A percentile compares a stretch with the other conserved stretches of the same genome.
phyloP scores from a whole-genome alignment of 2,329 filamentous ascomycete genomes.

The Neofusicoccum umdonicola region DNA sequence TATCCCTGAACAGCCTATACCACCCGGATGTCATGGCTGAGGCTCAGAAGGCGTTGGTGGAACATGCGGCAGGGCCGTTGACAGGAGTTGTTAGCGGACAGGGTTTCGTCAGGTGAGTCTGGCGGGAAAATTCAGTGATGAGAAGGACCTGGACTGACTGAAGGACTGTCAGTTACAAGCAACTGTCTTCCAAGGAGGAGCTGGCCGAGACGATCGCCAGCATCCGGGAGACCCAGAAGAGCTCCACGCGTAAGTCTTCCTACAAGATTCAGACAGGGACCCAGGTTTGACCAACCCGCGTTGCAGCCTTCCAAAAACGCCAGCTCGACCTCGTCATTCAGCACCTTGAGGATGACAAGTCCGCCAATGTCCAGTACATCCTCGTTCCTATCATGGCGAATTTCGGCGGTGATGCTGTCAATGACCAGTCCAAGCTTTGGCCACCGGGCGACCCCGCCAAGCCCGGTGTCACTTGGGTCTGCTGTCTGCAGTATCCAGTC shows the following conservation, averaged over 20 bases:
- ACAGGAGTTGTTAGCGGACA: constrained; percentile 9
- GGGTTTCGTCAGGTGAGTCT: constrained; percentile 11
- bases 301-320: constrained; percentile 8
- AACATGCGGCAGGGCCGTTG: background rate
- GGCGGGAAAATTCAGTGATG: too few species aligned
- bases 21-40: constrained; percentile 1
- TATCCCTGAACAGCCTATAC: background rate
- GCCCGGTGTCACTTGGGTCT: background rate
- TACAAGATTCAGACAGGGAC: background rate
- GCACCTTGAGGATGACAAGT: constrained; percentile 2
- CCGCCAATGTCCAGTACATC: constrained; percentile 12
- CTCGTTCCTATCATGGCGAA: background rate
- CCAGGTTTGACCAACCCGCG: too few species aligned
- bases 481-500: background rate
- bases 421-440: background rate
- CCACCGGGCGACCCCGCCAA: background rate
- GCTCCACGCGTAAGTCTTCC: background rate
- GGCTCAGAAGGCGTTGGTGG: constrained; percentile 7
- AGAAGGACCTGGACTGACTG: too few species aligned
- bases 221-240: constrained; percentile 6
- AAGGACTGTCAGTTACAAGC: constrained; percentile 7
- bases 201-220: constrained; percentile 8
- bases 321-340: constrained; percentile 17
- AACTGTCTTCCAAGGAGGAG: background rate
- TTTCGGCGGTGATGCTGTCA: background rate